Evolutionary conservation across 2,329 filamentous ascomycete genomes (phyloP).

Genomic region (Phoma herbarum): DNA sequence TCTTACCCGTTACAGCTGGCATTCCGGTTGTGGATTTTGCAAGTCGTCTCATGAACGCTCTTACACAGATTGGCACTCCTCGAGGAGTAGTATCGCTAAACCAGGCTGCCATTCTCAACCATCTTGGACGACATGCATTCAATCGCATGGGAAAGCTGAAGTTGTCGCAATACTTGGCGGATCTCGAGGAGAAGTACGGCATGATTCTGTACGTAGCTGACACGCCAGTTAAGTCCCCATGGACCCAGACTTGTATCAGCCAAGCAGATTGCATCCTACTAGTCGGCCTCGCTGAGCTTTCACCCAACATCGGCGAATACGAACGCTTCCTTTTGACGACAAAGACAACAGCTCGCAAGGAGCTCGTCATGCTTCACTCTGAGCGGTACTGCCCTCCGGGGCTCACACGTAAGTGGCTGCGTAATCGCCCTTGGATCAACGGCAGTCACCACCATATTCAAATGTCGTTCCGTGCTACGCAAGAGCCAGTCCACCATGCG

Average conservation of each 20-base stretch:
- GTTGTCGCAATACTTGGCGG: conserved; percentile 92
- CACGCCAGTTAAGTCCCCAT: conserved; percentile 95
- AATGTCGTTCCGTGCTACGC: conserved; percentile 83
- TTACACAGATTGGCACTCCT: conserved; percentile 86
- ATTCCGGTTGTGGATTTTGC: conserved; percentile 96
- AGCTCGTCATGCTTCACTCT: conserved; percentile 86
- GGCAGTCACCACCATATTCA: conserved; percentile 97
- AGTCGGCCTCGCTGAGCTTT: conserved; percentile 89
- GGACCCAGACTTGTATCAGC: conserved; percentile 97
- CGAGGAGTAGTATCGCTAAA: conserved; percentile 93
- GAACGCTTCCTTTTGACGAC: conserved; percentile 95
- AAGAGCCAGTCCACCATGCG: conserved; percentile 78
- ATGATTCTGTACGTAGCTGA: conserved; percentile 96
- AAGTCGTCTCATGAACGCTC: conserved; percentile 84
- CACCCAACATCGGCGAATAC: conserved; percentile 91
- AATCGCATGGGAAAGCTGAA: conserved; percentile 97
- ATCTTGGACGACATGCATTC: conserved; percentile 94
- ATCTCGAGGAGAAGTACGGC: conserved; percentile 96
- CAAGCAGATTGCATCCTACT: conserved; percentile 96
- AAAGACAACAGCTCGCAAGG: conserved; percentile 95
- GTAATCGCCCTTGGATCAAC: conserved; percentile 95
- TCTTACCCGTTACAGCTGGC: conserved; percentile 88
- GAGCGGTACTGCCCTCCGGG: conserved; percentile 89
- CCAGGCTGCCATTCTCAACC: conserved; percentile 91
- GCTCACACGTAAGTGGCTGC: conserved; percentile 84